Evolutionary conservation across 148 eudicot genomes (phyloP).

Genomic region (Dianthus caryophyllus): DNA sequence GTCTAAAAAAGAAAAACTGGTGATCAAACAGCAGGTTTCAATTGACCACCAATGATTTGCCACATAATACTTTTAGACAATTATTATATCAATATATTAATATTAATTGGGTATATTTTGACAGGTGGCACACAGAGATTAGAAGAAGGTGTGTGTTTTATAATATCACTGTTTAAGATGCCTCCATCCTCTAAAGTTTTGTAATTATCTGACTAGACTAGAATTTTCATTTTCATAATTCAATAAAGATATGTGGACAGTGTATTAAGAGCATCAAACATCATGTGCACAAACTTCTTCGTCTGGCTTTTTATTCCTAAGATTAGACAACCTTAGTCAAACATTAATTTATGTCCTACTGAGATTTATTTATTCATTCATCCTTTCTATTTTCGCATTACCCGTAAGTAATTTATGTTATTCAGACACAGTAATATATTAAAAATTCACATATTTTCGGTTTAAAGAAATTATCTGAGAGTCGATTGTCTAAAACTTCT

Average conservation of each 20-base stretch:
- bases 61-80: constrained; percentile 2
- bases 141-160: constrained; percentile 10
- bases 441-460: no score
- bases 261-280: constrained; percentile 19
- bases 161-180: constrained; percentile 15
- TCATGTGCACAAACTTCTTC: constrained; percentile 20
- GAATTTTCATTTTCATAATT: neutral
- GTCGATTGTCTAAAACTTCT: no score
- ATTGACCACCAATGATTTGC: constrained; percentile 23
- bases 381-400: no score
- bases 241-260: constrained; percentile 21
- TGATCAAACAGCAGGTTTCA: constrained; percentile 23
- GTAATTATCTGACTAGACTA: constrained; percentile 10
- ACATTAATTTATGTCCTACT: constrained; percentile 16
- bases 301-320: constrained; percentile 18
- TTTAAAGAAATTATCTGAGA: no score
- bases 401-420: no score
- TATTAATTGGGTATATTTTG: constrained; percentile 18
- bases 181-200: constrained; percentile 6
- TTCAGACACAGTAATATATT: no score
- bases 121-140: constrained; percentile 19
- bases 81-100: no score
- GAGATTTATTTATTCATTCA: constrained; percentile 9
- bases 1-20: constrained; percentile 5
- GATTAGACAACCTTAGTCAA: constrained; percentile 27